Conservation (phyloP, 148 eudicot genomes). For the Dianthus caryophyllus region DNA sequence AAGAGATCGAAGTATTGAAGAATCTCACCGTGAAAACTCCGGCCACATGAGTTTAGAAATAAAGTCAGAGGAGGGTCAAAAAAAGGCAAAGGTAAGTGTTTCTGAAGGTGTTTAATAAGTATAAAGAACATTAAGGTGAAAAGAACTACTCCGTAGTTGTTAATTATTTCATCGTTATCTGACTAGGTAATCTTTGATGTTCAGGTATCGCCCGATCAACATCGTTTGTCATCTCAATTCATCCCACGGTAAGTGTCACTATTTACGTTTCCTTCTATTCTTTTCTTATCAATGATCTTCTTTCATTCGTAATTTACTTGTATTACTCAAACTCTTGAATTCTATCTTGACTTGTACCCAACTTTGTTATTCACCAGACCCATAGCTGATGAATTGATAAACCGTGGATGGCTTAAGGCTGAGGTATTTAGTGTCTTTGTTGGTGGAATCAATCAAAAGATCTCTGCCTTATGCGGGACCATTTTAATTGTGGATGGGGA, state of each 20-base stretch:
- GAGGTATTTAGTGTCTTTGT: slow-evolving; percentile 4
- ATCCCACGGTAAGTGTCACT: background rate
- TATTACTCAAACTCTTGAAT: too few species aligned
- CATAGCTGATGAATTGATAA: background rate
- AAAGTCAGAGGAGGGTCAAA: too few species aligned
- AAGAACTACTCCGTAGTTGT: too few species aligned
- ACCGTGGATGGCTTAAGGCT: background rate
- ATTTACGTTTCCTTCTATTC: too few species aligned
- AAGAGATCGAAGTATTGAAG: too few species aligned
- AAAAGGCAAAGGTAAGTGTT: too few species aligned
- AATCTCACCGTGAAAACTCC: too few species aligned
- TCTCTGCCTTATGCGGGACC: slow-evolving; percentile 3
- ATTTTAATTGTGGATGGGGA: background rate
- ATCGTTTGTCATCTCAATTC: background rate
- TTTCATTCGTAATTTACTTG: background rate
- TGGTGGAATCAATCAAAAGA: background rate
- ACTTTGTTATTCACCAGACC: background rate
- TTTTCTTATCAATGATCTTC: background rate
- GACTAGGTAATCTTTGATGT: background rate
- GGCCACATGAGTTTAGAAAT: too few species aligned
- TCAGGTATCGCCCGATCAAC: background rate
- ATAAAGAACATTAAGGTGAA: too few species aligned
- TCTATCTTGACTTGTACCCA: too few species aligned
- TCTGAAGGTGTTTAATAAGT: too few species aligned
- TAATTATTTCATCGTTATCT: background rate